Evolutionary conservation across 2,329 filamentous ascomycete species (phyloP), one percentile per base, ranked within the genome.

Genomic region (Cadophora luteo-olivacea): DNA sequence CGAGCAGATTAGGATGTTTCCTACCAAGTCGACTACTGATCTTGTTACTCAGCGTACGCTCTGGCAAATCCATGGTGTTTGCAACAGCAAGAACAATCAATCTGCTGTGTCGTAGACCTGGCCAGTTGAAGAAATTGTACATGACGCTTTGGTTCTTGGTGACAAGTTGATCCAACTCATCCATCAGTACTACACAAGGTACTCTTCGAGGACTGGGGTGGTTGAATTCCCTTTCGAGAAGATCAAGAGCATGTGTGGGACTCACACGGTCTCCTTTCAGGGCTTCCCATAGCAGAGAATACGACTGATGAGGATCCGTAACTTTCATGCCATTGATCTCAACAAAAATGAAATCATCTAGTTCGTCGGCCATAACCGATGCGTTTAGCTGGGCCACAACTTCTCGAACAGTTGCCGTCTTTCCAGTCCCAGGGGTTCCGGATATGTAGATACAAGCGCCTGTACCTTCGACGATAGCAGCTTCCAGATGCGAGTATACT

Each of bases 81-180:
- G 96, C 97, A 22, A 99, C 96, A 12, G 97, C 97, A 7, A 99
- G 88, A 7, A 99, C 97, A 79, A 99, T 97, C 55, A 99, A 85
- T 61, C 94, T 89, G 65, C 93, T 97, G 80, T 99, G 94, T 61
- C 92, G 88, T 65, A 98, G 84, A 12, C 93, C 92, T 4, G 96
- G 96, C 96, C 96, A 99, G 78, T 99, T 99, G 86, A 99, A 99
- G 80, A 99, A 99, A 80, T 99, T 99, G 83, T 99, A 99, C 96
- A 99, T 99, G 81, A 99, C 96, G n/a, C 93, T 95, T 79, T 99
- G 97, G 76, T 97, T 98, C 77, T 95, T 96, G 14, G 96, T 99
- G 5, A 99, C 97, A 8, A 99, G 87, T 81, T 99, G 96, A 78
- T 99, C 96, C 60, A 99, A 86, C 81, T 99, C 96, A 77, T 99